Conservation (phyloP, 225 moss, liverwort and hornwort genomes). For the Pseudisothecium myosuroides region DNA sequence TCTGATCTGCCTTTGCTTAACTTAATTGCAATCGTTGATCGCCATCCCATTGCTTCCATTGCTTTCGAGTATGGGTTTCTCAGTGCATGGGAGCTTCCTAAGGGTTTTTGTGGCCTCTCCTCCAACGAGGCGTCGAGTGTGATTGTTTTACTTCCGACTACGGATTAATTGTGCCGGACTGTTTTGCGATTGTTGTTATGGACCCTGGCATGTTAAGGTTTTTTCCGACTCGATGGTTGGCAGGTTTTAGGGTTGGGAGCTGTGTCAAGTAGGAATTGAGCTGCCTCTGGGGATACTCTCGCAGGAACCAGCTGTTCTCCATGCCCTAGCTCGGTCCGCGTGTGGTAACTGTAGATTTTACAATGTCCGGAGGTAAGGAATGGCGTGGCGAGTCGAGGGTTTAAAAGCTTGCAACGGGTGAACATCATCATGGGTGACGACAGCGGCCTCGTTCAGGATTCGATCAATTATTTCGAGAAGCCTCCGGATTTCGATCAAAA, state of each 20-base stretch:
- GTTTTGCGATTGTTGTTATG: not conserved
- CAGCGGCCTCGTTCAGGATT: not conserved
- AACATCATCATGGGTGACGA: not conserved
- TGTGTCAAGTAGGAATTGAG: not conserved
- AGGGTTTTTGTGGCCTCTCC: not conserved
- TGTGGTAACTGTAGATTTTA: not conserved
- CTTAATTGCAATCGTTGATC: not conserved
- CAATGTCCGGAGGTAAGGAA: not conserved
- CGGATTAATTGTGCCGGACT: not conserved
- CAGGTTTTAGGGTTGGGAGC: constrained; percentile 1
- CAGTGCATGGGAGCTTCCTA: not conserved
- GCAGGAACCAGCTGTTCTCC: not conserved
- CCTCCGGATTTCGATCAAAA: not conserved
- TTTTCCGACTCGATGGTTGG: not conserved
- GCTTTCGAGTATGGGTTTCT: not conserved
- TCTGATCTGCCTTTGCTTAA: not conserved
- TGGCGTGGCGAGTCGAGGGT: not conserved
- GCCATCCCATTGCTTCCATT: not conserved
- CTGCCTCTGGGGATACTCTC: not conserved
- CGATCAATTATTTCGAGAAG: not conserved
- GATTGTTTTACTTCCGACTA: not conserved
- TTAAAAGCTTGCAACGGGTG: not conserved
- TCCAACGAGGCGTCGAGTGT: not conserved
- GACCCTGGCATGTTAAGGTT: not conserved
- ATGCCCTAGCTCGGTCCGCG: not conserved